phyloP scores from a whole-genome alignment of 345 rosid genomes.

The Eucalyptus melliodora region DNA sequence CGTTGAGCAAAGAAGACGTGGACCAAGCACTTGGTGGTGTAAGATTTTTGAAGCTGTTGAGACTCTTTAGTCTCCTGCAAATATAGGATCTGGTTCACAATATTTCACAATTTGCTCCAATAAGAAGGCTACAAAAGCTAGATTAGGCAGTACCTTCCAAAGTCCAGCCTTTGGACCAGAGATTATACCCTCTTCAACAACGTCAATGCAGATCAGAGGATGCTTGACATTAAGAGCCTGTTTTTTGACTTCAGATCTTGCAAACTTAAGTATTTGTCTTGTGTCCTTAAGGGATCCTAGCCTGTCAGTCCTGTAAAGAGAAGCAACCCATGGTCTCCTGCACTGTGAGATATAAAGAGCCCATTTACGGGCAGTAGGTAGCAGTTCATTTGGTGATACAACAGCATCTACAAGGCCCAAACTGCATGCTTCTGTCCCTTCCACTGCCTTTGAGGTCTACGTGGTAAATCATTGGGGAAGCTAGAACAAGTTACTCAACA shows the following conservation, averaged over 20 bases:
- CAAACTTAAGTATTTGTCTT: conserved; percentile 79
- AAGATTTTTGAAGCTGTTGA: conserved; percentile 40
- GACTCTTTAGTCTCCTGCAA: conserved; percentile 69
- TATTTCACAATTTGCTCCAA: neutral
- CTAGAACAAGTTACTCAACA: neutral
- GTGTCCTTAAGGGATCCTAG: conserved; percentile 86
- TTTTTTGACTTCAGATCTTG: conserved; percentile 54
- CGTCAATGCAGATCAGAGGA: conserved; percentile 83
- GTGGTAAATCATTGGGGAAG: neutral
- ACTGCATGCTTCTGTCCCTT: conserved; percentile 54
- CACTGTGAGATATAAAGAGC: conserved; percentile 64
- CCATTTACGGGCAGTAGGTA: conserved; percentile 70
- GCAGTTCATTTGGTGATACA: conserved; percentile 52
- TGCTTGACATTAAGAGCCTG: conserved; percentile 78
- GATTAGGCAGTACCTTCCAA: conserved; percentile 43
- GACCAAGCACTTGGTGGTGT: conserved; percentile 78
- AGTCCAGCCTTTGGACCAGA: conserved; percentile 76
- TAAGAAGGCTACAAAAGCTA: neutral
- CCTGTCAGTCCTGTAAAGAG: conserved; percentile 69
- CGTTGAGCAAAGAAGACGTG: conserved; percentile 88
- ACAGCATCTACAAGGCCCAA: conserved; percentile 82
- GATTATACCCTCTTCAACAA: conserved; percentile 76
- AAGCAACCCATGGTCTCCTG: conserved; percentile 79
- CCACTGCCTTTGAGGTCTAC: conserved; percentile 78
- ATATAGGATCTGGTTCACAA: neutral